Conservation (phyloP, 2,329 filamentous ascomycete genomes). For the Magnaporthiopsis incrustans region DNA sequence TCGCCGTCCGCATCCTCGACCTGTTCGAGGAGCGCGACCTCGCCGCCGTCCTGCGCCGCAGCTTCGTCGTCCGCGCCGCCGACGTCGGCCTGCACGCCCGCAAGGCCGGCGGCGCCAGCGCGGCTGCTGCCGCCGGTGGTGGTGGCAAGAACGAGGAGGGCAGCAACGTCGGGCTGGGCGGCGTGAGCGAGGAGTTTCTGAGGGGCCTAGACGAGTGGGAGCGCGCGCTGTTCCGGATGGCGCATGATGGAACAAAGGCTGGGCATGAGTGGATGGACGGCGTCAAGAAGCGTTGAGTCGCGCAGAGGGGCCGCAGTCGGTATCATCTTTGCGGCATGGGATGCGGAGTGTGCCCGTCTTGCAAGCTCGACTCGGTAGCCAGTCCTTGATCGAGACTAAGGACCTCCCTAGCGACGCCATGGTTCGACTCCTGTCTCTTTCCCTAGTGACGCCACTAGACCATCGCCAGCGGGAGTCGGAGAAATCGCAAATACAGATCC, state of each 20-base stretch:
- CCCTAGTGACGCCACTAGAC: no score
- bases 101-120: conserved; percentile 61
- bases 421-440: no score
- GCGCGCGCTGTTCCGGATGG: conserved; percentile 63
- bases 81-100: conserved; percentile 85
- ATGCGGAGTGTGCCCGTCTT: no score
- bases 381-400: no score
- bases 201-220: conserved; percentile 87
- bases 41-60: conserved; percentile 65
- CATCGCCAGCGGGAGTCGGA: no score
- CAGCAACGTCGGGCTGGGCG: conserved; percentile 45
- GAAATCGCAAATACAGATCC: no score
- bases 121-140: conserved; percentile 33
- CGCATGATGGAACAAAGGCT: conserved; percentile 65
- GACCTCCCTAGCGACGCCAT: no score
- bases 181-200: conserved; percentile 73
- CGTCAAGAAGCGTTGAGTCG: conserved; percentile 34
- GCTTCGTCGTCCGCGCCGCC: conserved; percentile 71
- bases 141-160: conserved; percentile 50
- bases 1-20: conserved; percentile 80
- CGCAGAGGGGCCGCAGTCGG: no score
- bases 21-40: conserved; percentile 77
- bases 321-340: no score
- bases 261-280: conserved; percentile 64
- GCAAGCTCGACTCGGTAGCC: no score